Evolutionary conservation across 257 asterid genomes (phyloP).

Genomic region (Avicennia marina): DNA sequence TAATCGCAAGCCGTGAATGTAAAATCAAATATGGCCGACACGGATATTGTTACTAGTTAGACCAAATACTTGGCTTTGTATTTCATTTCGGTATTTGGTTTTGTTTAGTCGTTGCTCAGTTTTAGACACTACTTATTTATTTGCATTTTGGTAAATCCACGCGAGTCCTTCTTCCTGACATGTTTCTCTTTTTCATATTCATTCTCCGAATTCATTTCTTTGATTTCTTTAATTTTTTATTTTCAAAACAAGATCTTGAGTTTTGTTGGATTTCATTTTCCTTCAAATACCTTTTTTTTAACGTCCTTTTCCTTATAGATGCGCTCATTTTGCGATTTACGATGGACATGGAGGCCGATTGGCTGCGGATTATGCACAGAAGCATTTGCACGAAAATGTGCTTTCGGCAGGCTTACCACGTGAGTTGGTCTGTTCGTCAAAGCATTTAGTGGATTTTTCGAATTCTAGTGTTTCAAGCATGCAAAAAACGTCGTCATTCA

Average conservation of each 20-base stretch:
- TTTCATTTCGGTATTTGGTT: too few relatives aligned
- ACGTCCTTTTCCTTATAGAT: constrained; percentile 33
- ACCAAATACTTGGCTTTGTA: too few relatives aligned
- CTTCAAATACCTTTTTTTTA: neutral
- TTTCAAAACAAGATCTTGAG: neutral
- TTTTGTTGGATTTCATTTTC: neutral
- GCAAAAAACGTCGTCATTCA: constrained; percentile 5
- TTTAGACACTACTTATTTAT: neutral
- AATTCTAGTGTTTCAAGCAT: constrained; percentile 1
- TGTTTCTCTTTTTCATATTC: neutral
- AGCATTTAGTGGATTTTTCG: constrained; percentile 20
- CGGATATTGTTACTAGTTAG: too few relatives aligned
- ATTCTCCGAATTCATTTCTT: neutral
- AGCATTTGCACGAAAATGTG: constrained; percentile 77
- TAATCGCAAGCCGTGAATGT: neutral
- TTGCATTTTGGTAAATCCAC: neutral
- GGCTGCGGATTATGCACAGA: constrained; percentile 84
- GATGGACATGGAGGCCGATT: constrained; percentile 91
- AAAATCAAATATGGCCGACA: too few relatives aligned
- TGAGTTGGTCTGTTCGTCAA: constrained; percentile 96
- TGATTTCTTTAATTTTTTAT: neutral
- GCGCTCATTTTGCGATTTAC: constrained; percentile 81
- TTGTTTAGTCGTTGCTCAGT: too few relatives aligned
- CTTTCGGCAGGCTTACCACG: constrained; percentile 96
- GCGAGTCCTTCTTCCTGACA: too few relatives aligned